Percentiles rank a stretch among this genome's conserved stretches.
Evolutionary conservation across 2,329 filamentous ascomycete genomes (phyloP).

Genomic region (Stemphylium vesicarium): DNA sequence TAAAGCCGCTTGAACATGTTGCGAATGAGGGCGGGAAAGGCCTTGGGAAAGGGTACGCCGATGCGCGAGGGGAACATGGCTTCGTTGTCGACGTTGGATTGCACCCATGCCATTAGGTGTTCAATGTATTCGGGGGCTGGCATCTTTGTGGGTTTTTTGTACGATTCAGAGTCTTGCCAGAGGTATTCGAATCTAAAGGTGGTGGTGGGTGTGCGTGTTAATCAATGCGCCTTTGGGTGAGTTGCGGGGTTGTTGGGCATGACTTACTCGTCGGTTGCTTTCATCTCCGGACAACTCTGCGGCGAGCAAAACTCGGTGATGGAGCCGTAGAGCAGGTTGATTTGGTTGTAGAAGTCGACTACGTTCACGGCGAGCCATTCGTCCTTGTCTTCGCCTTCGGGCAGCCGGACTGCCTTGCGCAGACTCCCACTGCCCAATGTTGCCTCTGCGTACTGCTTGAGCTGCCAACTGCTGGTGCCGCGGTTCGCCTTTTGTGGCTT

Average conservation of each 20-base stretch:
- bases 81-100: slow-evolving; percentile 94
- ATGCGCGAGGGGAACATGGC: slow-evolving; percentile 93
- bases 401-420: slow-evolving; percentile 94
- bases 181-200: slow-evolving; percentile 93
- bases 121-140: slow-evolving; percentile 96
- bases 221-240: background rate
- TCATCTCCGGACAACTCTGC: slow-evolving; percentile 98
- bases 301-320: slow-evolving; percentile 99
- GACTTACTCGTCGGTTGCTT: slow-evolving; percentile 92
- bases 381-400: slow-evolving; percentile 95
- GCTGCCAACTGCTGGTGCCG: slow-evolving; percentile 88
- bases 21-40: slow-evolving; percentile 89
- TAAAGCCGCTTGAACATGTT: slow-evolving; percentile 99
- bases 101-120: slow-evolving; percentile 96
- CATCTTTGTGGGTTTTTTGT: slow-evolving; percentile 97
- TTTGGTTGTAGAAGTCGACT: slow-evolving; percentile 99
- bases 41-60: slow-evolving; percentile 89
- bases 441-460: slow-evolving; percentile 97
- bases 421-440: slow-evolving; percentile 93
- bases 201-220: slow-evolving; percentile 1
- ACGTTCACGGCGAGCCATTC: slow-evolving; percentile 99
- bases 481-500: slow-evolving; percentile 84
- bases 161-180: slow-evolving; percentile 95
- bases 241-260: too few relatives aligned
- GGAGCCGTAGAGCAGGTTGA: slow-evolving; percentile 97